Evolutionary conservation across 768 basidiomycete species (phyloP).

Genomic region (Mycena pura): DNA sequence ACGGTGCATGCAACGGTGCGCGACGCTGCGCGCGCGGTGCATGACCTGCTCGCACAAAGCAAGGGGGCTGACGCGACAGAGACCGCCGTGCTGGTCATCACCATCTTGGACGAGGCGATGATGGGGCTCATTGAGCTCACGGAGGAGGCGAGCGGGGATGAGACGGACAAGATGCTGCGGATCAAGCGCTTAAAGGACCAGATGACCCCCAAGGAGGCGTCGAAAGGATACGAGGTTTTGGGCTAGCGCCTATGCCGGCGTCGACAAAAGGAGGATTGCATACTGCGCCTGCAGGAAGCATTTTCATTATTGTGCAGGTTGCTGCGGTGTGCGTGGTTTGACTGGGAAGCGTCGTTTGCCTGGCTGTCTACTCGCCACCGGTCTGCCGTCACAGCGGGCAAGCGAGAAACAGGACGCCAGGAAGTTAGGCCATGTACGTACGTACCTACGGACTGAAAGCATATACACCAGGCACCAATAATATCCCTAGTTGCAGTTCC

Average conservation of each 20-base stretch:
- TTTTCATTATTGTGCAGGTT: background rate
- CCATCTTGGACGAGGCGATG: slow-evolving; percentile 21
- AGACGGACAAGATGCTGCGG: slow-evolving; percentile 10
- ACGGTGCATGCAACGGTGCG: background rate
- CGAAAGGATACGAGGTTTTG: slow-evolving; percentile 21
- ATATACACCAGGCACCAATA: slow-evolving; percentile 1
- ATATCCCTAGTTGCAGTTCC: background rate
- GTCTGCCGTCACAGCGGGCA: background rate
- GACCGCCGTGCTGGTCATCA: slow-evolving; percentile 17
- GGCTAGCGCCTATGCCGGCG: background rate
- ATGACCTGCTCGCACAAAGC: background rate
- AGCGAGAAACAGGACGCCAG: background rate
- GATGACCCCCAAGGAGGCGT: slow-evolving; percentile 4
- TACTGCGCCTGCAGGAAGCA: background rate
- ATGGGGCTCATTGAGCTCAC: slow-evolving; percentile 20
- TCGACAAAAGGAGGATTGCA: too few species aligned
- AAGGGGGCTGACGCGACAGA: slow-evolving; percentile 14
- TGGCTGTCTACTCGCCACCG: background rate
- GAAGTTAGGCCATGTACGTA: slow-evolving; percentile 15
- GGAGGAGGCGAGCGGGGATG: slow-evolving; percentile 19
- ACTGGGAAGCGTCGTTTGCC: background rate
- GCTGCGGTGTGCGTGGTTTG: background rate
- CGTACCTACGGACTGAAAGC: slow-evolving; percentile 9
- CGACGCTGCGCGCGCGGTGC: background rate
- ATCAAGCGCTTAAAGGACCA: slow-evolving; percentile 10